Conservation (phyloP, 345 rosid genomes). For the Odontarrhena argentea region DNA sequence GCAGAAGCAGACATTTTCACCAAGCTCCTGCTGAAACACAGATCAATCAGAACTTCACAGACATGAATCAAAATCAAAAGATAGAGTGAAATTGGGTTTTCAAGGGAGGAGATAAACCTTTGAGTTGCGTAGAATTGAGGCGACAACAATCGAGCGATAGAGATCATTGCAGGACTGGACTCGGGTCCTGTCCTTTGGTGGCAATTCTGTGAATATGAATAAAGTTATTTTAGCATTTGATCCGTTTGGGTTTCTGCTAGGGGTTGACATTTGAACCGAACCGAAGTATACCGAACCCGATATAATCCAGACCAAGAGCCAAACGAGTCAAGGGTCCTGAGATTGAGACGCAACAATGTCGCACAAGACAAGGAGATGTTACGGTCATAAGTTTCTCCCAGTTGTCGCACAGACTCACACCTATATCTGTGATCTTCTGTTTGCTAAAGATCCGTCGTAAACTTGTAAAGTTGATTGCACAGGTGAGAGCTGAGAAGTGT, state of each 20-base stretch:
- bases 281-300: too few species aligned
- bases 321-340: too few species aligned
- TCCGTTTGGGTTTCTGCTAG: too few species aligned
- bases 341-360: too few species aligned
- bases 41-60: background rate
- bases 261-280: too few species aligned
- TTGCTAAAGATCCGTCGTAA: constrained; percentile 40
- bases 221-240: too few species aligned
- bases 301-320: too few species aligned
- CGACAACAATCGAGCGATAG: constrained; percentile 43
- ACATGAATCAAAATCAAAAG: background rate
- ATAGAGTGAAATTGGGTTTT: background rate
- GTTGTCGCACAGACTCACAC: constrained; percentile 47
- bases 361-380: constrained; percentile 55
- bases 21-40: constrained; percentile 46
- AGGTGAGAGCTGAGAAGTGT: background rate
- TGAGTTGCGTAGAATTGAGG: constrained; percentile 43
- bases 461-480: background rate
- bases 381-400: constrained; percentile 58
- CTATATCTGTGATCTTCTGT: constrained; percentile 72
- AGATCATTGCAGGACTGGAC: constrained; percentile 38
- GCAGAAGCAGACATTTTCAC: constrained; percentile 58
- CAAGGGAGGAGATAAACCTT: constrained; percentile 47
- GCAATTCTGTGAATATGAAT: constrained; percentile 12
- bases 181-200: background rate